Evolutionary conservation across 176 grass and related monocot species (phyloP).

Genomic region (Musa schizocarpa): DNA sequence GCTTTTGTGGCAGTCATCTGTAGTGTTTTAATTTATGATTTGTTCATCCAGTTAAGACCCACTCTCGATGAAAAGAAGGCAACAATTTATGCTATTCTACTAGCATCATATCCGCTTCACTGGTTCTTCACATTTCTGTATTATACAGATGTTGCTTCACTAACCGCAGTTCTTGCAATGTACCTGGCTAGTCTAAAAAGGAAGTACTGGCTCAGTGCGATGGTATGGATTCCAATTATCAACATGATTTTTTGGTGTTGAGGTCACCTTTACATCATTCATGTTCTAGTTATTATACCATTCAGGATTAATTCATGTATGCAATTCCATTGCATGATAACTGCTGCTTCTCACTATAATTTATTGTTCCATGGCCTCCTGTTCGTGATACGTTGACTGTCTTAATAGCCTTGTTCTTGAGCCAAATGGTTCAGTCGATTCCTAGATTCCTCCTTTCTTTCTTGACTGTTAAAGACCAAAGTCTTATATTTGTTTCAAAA

Average conservation of each 20-base stretch:
- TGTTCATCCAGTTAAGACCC: slow-evolving; percentile 57
- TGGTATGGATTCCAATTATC: slow-evolving; percentile 37
- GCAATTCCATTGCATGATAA: neutral
- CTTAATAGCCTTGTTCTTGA: too few relatives aligned
- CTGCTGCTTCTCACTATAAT: neutral
- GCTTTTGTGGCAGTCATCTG: slow-evolving; percentile 53
- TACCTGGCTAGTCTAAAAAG: slow-evolving; percentile 80
- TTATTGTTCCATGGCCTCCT: too few relatives aligned
- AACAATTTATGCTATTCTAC: slow-evolving; percentile 49
- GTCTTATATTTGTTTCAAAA: neutral
- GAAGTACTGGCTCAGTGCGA: slow-evolving; percentile 57
- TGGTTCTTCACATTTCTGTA: slow-evolving; percentile 98
- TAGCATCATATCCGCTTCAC: slow-evolving; percentile 65
- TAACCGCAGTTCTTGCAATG: slow-evolving; percentile 75
- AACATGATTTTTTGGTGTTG: neutral
- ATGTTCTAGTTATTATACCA: neutral
- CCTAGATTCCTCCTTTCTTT: neutral
- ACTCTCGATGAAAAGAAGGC: slow-evolving; percentile 53
- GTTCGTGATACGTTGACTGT: too few relatives aligned
- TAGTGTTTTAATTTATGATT: slow-evolving; percentile 60
- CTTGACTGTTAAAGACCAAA: neutral
- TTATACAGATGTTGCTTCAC: slow-evolving; percentile 80
- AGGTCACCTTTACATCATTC: neutral
- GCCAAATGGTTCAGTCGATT: neutral
- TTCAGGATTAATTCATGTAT: neutral